Evolutionary conservation across 2,329 filamentous ascomycete species (phyloP), one percentile per base, ranked within the genome.

Genomic region (Penicillium decumbens): DNA sequence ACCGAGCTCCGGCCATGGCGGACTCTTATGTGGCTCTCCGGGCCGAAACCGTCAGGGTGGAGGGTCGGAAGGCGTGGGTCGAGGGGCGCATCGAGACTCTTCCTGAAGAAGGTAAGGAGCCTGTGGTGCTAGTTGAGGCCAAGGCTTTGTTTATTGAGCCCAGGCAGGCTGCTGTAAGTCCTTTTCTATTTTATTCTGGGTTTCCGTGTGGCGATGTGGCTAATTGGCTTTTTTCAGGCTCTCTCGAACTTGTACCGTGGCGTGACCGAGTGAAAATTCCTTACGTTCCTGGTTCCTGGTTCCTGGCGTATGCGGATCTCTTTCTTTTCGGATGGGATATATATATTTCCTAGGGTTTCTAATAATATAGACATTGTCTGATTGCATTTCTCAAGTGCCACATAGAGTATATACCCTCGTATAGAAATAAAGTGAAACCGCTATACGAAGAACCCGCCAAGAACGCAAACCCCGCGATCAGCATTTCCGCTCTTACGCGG

Each of bases 61-160:
- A 97, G 66, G 92, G 93, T 1, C 80, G 93, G 54, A 97, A 97
- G 75, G 92, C 90, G 10, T 96, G 89, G 89, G 89, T 96, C 1
- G 85, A 88, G 72, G 93, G 89, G 1, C 81, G 82, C 59, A 84
- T 97, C 61, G 90, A 95, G 78, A 85, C 88, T 47, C 72, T 97
- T 53, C 80, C 81, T 50, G 73, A 77, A 24, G 75, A 82, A 29
- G 81, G 82, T 7, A 79, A 84, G 69, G 75, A 78, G 59, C 83
- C 84, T 1, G 72, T 78, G 13, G 78, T 91, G 41, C 69, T 96
- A 51, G 89, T 87, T 6, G 88, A 95, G 72, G 92, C 89, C 0
- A 86, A 87, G 65, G 90, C 86, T 2, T 72, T 98, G 59, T 97
- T 95, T 67, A 80, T 97, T 62, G 89, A 93, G 72, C 91, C 92